These are phyloP conservation scores for Lantana camara DNA, from an alignment of 257 asterid genomes.

Conservation along the genomic window DNA sequence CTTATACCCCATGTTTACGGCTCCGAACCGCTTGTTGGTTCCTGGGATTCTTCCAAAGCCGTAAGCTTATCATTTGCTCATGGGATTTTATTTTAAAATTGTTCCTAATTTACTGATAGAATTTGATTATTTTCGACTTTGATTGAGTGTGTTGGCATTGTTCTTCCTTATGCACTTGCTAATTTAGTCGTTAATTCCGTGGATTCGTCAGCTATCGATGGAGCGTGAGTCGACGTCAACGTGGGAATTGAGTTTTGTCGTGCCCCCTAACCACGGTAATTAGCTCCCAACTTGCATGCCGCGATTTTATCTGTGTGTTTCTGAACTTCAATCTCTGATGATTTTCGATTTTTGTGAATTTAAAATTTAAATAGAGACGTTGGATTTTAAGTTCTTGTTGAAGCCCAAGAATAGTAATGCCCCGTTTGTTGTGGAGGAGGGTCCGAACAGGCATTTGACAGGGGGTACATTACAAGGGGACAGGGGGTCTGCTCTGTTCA, in stretches of 20 bases:
- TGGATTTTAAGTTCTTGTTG: conserved; percentile 93
- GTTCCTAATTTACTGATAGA: background rate
- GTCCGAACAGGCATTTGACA: conserved; percentile 69
- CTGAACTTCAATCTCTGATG: conserved; percentile 19
- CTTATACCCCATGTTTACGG: conserved; percentile 90
- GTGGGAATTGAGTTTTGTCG: conserved; percentile 97
- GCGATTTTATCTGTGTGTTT: conserved; percentile 17
- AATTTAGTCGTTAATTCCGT: conserved; percentile 10
- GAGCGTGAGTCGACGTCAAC: conserved; percentile 91
- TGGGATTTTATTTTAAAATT: background rate
- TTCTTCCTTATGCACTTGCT: conserved; percentile 5
- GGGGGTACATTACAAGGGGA: conserved; percentile 90
- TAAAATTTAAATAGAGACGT: conserved; percentile 49
- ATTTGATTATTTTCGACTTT: background rate
- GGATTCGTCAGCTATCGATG: conserved; percentile 68
- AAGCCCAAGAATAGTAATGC: conserved; percentile 61
- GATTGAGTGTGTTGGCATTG: conserved; percentile 20
- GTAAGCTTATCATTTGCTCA: conserved; percentile 35
- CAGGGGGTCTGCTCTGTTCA: conserved; percentile 66
- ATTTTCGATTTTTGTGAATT: background rate
- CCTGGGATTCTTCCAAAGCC: conserved; percentile 93
- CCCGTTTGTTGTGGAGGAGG: conserved; percentile 88
- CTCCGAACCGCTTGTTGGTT: conserved; percentile 88
- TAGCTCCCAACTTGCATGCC: conserved; percentile 10
- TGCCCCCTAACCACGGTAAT: conserved; percentile 83